phyloP scores from a whole-genome alignment of 768 basidiomycete species.

The Boletellus ananiceps region DNA sequence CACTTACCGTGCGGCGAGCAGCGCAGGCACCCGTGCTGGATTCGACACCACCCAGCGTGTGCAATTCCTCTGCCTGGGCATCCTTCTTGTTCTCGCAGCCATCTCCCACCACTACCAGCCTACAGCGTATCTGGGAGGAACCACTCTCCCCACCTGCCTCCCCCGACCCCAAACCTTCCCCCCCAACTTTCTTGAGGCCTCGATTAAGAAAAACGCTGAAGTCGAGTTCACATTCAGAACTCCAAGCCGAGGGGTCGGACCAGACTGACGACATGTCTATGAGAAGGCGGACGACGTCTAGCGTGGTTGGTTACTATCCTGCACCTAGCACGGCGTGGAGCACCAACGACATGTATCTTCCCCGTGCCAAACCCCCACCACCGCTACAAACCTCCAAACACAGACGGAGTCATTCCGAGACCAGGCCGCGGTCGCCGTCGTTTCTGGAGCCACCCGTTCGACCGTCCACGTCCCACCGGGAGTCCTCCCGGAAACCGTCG shows the following conservation, averaged over 20 bases:
- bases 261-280: not conserved
- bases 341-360: constrained; percentile 18
- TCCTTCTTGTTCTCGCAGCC: not conserved
- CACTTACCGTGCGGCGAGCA: constrained; percentile 5
- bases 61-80: not conserved
- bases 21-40: not conserved
- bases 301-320: not conserved
- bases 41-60: not conserved
- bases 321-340: constrained; percentile 9
- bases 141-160: not conserved
- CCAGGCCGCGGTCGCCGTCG: not conserved
- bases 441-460: not conserved
- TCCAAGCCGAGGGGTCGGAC: not conserved
- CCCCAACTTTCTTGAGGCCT: not conserved
- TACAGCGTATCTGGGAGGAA: not conserved
- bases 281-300: not conserved
- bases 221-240: not conserved
- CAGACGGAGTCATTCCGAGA: constrained; percentile 6
- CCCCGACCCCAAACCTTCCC: not conserved
- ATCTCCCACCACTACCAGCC: not conserved
- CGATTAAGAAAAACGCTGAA: not conserved
- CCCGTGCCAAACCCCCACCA: constrained; percentile 17
- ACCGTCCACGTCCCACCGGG: not conserved
- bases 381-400: constrained; percentile 13
- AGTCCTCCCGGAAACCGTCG: not conserved